Percentiles rank a stretch among this genome's conserved stretches.
Conservation (phyloP, 2,329 filamentous ascomycete genomes). For the Graphium sp. region DNA sequence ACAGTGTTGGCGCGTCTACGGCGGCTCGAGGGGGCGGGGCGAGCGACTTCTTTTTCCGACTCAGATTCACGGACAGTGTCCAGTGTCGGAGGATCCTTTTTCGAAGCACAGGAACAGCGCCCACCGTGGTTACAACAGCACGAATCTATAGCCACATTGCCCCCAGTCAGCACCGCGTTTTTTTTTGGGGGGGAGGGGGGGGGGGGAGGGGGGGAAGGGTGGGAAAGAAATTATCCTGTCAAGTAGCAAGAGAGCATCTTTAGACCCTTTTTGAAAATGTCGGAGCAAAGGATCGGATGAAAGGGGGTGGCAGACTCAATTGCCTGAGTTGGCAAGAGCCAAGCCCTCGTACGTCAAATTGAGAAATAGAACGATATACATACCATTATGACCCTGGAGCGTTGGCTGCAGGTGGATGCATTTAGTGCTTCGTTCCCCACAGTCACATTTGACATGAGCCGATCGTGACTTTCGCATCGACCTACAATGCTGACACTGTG, state of each 20-base stretch:
- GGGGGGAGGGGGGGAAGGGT: neutral
- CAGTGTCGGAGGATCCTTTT: constrained; percentile 41
- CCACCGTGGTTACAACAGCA: constrained; percentile 57
- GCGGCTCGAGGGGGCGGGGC: too few relatives aligned
- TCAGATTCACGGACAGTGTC: too few relatives aligned
- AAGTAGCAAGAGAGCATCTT: too few relatives aligned
- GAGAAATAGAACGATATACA: constrained; percentile 16
- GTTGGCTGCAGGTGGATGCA: constrained; percentile 42
- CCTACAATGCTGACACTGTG: constrained; percentile 95
- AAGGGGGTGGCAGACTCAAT: too few relatives aligned
- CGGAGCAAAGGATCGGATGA: too few relatives aligned
- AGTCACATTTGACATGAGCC: constrained; percentile 92
- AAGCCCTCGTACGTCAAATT: constrained; percentile 10
- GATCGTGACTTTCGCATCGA: constrained; percentile 89
- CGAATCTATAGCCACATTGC: constrained; percentile 27
- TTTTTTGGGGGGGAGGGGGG: neutral
- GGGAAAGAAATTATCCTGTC: too few relatives aligned
- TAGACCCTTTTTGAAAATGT: too few relatives aligned
- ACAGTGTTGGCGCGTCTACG: too few relatives aligned
- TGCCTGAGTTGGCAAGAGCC: too few relatives aligned
- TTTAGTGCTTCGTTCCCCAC: constrained; percentile 76
- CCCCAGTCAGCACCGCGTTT: neutral
- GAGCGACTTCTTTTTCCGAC: too few relatives aligned
- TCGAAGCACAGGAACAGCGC: constrained; percentile 46
- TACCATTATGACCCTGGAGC: constrained; percentile 41